Conservation (phyloP, 1,284 basidiomycete species). For the Rhodotorula sp. region DNA sequence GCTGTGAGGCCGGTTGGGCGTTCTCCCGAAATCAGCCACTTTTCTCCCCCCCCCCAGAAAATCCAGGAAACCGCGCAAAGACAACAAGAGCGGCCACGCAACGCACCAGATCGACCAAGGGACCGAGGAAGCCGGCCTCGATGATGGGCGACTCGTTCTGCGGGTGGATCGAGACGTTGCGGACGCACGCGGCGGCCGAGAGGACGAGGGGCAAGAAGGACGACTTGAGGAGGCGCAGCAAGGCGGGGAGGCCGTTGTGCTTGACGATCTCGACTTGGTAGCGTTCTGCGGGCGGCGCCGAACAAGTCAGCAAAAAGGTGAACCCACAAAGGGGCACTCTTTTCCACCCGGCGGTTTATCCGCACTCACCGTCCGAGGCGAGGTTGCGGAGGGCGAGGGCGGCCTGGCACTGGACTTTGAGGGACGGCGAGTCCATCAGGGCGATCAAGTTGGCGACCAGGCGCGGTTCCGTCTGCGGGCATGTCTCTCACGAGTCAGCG, state of each 20-base stretch:
- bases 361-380: slow-evolving; percentile 97
- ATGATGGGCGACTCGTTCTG: slow-evolving; percentile 99
- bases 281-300: slow-evolving; percentile 60
- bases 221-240: slow-evolving; percentile 91
- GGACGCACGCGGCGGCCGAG: slow-evolving; percentile 96
- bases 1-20: slow-evolving; percentile 29
- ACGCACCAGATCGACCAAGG: slow-evolving; percentile 75
- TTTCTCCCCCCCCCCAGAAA: background rate
- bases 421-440: slow-evolving; percentile 93
- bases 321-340: no score
- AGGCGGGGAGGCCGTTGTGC: slow-evolving; percentile 84
- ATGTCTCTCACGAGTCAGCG: no score
- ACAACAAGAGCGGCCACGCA: background rate
- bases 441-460: slow-evolving; percentile 91
- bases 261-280: slow-evolving; percentile 99
- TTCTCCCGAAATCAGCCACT: background rate
- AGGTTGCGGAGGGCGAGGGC: slow-evolving; percentile 94
- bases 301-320: no score
- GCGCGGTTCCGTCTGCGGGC: slow-evolving; percentile 80
- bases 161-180: slow-evolving; percentile 98
- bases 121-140: slow-evolving; percentile 94
- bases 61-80: no score
- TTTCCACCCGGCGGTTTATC: no score
- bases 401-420: slow-evolving; percentile 99
- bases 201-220: slow-evolving; percentile 98